Base-by-base conservation (phyloP, 768 basidiomycete species). In the Termitomyces sp. region DNA sequence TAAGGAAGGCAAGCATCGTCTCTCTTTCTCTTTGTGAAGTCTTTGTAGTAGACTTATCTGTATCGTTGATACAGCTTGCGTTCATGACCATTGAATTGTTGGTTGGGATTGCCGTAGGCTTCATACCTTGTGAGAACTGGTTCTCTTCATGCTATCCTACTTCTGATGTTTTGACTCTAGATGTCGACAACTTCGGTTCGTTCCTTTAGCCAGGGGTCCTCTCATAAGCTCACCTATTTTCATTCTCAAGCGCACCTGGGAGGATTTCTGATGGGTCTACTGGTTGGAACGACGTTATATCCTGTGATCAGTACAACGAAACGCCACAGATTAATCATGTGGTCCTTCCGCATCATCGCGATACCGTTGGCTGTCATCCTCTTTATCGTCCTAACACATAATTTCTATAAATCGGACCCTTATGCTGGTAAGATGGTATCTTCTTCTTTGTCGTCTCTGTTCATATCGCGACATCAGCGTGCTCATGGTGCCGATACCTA, bases 351-450 rank as follows among this genome's bases (percentile, higher is more conserved):
- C 59, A 65, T 91, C 33, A 71, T 82, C 33, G 91, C 93, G 1
- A 78, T 93, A 46, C 89, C 91, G 2, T 61, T 96, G 35, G 83
- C 88, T 3, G 69, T 96, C 32, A 73, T 96, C 30, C 79, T 96
- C 23, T 98, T 87, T 64, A 88, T 95, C 38, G 79, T 95, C 14
- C 79, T 98, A 49, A 81, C 81, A 38, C 78, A 86, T 61, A 98
- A 98, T 72, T 98, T 98, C 70, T 97, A 95, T 70, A 93, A 85
- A 1, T 84, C 83, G 47, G 81, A 97, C 70, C 92, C 95, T 33
- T 89, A 90, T 68, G 87, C 87, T 13, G 92, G 93, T 85, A 75
- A 60, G 56, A 53, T 18, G 48, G 18, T 59, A 59, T 47, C 13
- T 57, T 59, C 30, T 28, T 38, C n/a, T 60, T 54, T 23, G 18